Base-by-base conservation (phyloP, 2,329 filamentous ascomycete genomes). In the Eutypa lata region DNA sequence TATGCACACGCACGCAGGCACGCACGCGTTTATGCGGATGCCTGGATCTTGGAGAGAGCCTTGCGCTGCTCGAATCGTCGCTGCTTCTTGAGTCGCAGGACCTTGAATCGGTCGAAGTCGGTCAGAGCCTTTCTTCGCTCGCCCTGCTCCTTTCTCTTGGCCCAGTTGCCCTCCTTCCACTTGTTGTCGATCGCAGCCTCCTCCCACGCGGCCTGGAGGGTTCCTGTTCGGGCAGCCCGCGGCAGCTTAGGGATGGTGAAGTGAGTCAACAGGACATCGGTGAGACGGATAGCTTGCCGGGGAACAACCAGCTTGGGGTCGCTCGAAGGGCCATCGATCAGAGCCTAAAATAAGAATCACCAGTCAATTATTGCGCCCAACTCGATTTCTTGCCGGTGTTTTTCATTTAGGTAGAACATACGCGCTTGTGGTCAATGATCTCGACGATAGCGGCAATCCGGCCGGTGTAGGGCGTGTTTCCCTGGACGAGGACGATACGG, bases 81-180 rank as follows among this genome's bases (percentile, higher is more conserved):
- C 88, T 97, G 92, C 88, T 99, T 99, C 89, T 93, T 95, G 80
- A 97, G 84, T 79, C 93, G 88, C 86, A 97, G 84, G 71, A 97
- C 94, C 90, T 99, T 97, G 91, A 97, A 99, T 77, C 94, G 89
- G 84, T 99, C 94, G 75, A 99, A 99, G 85, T 99, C 94, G 79
- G 88, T 95, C 66, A 99, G 83, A 71, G 86, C 85, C 81, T 88
- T 89, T 83, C 94, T 89, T 81, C 90, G 89, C 78, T 90, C 83
- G 69, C 84, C 83, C 80, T 90, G 88, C 67, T 86, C 86, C 73
- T 89, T 86, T 85, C 91, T 92, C 90, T 99, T 94, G 71, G 92
- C 91, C 87, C 89, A 96, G 77, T 86, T 86, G 83, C 85, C 92
- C 80, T 90, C 83, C 73, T 87, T 86, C 89, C 91, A 97, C 83